Evolutionary conservation across 73 alveolate genomes (phyloP).

Genomic region (Paramecium biaurelia): DNA sequence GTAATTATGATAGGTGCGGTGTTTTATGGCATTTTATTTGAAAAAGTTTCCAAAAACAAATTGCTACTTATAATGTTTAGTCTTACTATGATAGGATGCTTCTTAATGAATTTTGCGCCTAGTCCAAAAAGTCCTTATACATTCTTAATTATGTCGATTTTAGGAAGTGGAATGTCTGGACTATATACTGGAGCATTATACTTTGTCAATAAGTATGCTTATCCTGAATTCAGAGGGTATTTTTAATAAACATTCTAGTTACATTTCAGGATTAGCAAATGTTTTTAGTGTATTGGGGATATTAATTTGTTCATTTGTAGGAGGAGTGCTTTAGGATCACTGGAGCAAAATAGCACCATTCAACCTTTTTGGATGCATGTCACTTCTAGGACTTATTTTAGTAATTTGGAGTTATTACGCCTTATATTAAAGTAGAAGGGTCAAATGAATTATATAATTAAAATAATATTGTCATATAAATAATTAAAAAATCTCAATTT

Average conservation of each 20-base stretch:
- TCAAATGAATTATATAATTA: not conserved
- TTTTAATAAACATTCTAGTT: not conserved
- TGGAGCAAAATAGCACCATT: slow-evolving; percentile 43
- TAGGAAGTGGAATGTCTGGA: slow-evolving; percentile 66
- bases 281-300: slow-evolving; percentile 47
- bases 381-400: slow-evolving; percentile 6
- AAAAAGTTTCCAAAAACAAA: slow-evolving; percentile 41
- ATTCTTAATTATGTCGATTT: slow-evolving; percentile 31
- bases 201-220: slow-evolving; percentile 58
- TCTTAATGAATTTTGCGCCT: slow-evolving; percentile 57
- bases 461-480: not conserved
- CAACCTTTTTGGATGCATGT: slow-evolving; percentile 31
- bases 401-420: slow-evolving; percentile 19
- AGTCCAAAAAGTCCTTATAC: slow-evolving; percentile 51
- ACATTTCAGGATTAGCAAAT: slow-evolving; percentile 36
- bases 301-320: slow-evolving; percentile 18
- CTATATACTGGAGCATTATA: slow-evolving; percentile 60
- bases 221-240: slow-evolving; percentile 57
- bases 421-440: not conserved
- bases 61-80: slow-evolving; percentile 44
- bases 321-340: slow-evolving; percentile 22
- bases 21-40: slow-evolving; percentile 53
- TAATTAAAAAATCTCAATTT: not conserved
- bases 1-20: slow-evolving; percentile 51
- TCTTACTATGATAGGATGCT: slow-evolving; percentile 63